Evolutionary conservation across 139 green algal species (phyloP), one percentile per base, ranked within the genome.

Genomic region (Pleodorina starrii): DNA sequence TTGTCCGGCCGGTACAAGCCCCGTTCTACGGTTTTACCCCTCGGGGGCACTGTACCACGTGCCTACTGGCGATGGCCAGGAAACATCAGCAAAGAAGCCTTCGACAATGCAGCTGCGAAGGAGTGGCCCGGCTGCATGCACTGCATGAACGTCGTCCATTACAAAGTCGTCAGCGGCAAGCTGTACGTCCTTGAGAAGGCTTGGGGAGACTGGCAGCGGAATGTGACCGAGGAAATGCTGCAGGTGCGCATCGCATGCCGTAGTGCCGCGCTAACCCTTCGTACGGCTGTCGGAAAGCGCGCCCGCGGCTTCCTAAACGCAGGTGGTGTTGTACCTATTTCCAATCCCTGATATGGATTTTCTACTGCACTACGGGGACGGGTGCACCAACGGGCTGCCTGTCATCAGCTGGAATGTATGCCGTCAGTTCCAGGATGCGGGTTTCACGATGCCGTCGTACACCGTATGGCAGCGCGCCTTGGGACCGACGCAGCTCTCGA

Each of bases 401-500:
- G 68, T 69, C 38, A 51, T 89, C 46, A 82, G 46, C 54, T 89
- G 83, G 83, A 89, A 89, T 48, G 32, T 82, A 35, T 89, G 83
- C 48, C 44, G 68, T 9, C 46, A 89, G n/a, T 35, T 36, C 7
- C 19, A 29, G n/a, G 40, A 87, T 25, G 90, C 83, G 2, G 90
- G 90, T 40, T 93, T 93, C 63, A 91, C 90, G 35, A 81, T 93
- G 63, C 90, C 90, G 16, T 90, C 86, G 27, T 91, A 91, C 69
- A 83, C 50, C 48, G 66, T 87, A 42, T 93, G 90, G 90, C 29
- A 44, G 42, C 51, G 89, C 19, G 85, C 90, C 7, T 83, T 93
- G 68, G 90, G 90, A 23, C 90, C 74, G 0, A 7, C 51, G 21
- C 90, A 93, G 82, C 44, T 91, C 29, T 2, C 32, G n/a, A 48